phyloP scores from a whole-genome alignment of 2,329 filamentous ascomycete species.

The Claviceps maximensis region DNA sequence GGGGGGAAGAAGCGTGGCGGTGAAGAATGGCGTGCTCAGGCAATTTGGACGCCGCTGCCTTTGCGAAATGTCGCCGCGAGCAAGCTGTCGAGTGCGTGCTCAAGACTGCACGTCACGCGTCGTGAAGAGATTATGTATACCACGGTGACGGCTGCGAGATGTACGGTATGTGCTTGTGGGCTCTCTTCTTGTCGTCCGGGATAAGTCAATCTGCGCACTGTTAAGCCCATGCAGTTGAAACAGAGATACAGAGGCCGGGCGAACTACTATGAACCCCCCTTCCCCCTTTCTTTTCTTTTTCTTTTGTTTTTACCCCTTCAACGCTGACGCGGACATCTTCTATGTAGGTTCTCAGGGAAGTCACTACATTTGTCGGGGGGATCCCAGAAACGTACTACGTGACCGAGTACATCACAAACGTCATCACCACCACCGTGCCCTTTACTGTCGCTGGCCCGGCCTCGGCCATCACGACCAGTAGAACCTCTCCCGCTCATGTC shows the following conservation, averaged over 20 bases:
- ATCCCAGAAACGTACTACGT: not conserved
- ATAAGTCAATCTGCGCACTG: too few species aligned
- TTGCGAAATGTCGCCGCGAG: not conserved
- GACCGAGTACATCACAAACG: not conserved
- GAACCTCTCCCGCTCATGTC: too few species aligned
- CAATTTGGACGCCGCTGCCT: not conserved
- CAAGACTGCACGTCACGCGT: not conserved
- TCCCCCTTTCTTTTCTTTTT: too few species aligned
- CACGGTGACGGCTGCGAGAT: not conserved
- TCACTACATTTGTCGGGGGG: not conserved
- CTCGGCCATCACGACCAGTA: too few species aligned
- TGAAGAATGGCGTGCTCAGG: not conserved
- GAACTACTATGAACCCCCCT: too few species aligned
- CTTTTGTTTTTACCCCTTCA: not conserved
- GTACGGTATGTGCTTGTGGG: not conserved
- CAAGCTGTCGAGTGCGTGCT: not conserved
- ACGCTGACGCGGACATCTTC: not conserved
- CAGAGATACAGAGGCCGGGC: too few species aligned
- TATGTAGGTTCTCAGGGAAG: not conserved
- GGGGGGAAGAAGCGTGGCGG: not conserved
- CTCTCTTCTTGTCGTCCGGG: too few species aligned
- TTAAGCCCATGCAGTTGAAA: too few species aligned
- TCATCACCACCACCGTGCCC: not conserved
- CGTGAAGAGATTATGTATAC: not conserved
- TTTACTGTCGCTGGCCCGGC: not conserved